Evolutionary conservation across 805 yeast genomes (phyloP).

Genomic region (Kluyveromyces siamensis): DNA sequence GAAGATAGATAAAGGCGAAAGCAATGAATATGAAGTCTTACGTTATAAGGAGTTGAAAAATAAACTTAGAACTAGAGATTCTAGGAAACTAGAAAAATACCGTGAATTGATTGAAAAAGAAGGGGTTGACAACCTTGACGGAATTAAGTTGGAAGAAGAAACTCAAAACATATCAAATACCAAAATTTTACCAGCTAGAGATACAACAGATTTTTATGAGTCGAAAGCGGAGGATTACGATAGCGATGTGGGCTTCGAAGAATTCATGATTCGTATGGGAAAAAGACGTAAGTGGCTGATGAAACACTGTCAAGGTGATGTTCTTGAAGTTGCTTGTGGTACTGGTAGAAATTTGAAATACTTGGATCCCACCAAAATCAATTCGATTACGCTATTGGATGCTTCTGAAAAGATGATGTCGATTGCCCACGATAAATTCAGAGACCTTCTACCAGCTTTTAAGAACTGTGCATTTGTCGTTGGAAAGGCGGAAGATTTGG

Average conservation of each 20-base stretch:
- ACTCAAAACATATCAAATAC: constrained; percentile 27
- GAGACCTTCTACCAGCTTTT: constrained; percentile 54
- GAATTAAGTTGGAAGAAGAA: constrained; percentile 19
- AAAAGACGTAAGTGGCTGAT: constrained; percentile 69
- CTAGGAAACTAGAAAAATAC: constrained; percentile 50
- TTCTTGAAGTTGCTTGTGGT: constrained; percentile 89
- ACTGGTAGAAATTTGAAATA: constrained; percentile 89
- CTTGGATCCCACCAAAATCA: constrained; percentile 47
- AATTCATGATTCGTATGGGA: constrained; percentile 36
- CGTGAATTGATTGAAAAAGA: constrained; percentile 39
- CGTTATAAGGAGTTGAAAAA: constrained; percentile 54
- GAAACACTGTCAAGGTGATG: constrained; percentile 78
- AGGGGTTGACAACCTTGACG: constrained; percentile 26
- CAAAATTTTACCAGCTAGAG: constrained; percentile 56
- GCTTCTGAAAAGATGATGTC: constrained; percentile 82
- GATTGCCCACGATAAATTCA: constrained; percentile 64
- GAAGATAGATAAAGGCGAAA: constrained; percentile 28
- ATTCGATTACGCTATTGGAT: constrained; percentile 78
- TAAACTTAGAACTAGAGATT: constrained; percentile 54
- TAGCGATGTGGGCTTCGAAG: constrained; percentile 56
- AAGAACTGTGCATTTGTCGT: constrained; percentile 77
- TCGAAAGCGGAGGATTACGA: constrained; percentile 74
- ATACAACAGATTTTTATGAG: constrained; percentile 76
- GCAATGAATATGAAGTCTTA: constrained; percentile 54
- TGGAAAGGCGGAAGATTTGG: constrained; percentile 80